phyloP scores from a whole-genome alignment of 331 rosid species.

The Pyracantha coccinea region DNA sequence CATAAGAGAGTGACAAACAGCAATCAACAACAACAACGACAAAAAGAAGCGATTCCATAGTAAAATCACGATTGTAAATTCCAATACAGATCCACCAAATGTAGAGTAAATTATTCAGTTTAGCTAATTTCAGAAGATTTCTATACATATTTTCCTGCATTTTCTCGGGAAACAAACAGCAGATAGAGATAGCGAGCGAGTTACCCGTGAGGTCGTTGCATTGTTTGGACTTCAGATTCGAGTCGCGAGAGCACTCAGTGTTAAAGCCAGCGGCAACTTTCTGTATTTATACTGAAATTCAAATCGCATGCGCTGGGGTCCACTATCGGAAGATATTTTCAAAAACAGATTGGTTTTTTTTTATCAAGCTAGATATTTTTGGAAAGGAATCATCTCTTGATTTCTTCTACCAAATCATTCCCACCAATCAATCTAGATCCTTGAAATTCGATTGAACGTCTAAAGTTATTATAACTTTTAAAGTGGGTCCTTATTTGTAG shows the following conservation, averaged over 20 bases:
- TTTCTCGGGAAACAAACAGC: neutral
- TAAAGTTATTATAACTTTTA: too few relatives aligned
- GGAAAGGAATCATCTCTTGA: too few relatives aligned
- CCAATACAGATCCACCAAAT: neutral
- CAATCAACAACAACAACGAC: neutral
- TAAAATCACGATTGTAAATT: neutral
- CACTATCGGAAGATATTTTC: neutral
- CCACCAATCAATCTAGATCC: too few relatives aligned
- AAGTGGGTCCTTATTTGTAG: too few relatives aligned
- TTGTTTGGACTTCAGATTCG: neutral
- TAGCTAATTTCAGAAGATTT: neutral
- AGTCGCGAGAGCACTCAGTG: neutral
- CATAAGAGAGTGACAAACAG: neutral
- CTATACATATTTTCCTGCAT: neutral
- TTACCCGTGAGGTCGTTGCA: neutral
- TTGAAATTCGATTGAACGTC: too few relatives aligned
- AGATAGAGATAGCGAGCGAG: neutral
- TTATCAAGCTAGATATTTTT: too few relatives aligned
- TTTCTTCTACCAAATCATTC: too few relatives aligned
- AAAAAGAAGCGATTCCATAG: neutral
- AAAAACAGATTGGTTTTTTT: neutral
- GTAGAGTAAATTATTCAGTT: neutral
- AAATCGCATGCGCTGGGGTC: neutral
- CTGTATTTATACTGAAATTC: neutral
- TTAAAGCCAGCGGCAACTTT: neutral